Conservation (phyloP, 345 rosid species). For the Bretschneidera sinensis region DNA sequence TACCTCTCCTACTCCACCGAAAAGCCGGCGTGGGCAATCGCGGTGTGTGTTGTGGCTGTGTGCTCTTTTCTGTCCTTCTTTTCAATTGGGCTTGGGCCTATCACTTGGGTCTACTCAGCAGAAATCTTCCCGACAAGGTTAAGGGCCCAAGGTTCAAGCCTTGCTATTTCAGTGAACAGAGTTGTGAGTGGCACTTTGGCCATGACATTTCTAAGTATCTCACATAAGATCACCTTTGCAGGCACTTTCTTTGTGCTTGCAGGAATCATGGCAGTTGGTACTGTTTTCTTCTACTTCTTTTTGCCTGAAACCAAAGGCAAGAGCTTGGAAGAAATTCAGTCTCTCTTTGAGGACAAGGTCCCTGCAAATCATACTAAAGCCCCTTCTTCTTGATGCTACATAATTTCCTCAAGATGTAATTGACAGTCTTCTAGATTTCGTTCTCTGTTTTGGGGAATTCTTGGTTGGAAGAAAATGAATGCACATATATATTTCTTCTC, state of each 20-base stretch:
- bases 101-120: constrained; percentile 77
- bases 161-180: constrained; percentile 63
- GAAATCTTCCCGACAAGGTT: constrained; percentile 69
- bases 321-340: constrained; percentile 59
- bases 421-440: too few species aligned
- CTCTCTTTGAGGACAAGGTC: constrained; percentile 45
- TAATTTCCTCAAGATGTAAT: too few species aligned
- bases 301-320: constrained; percentile 78
- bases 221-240: constrained; percentile 41
- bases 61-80: constrained; percentile 52
- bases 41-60: constrained; percentile 29
- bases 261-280: constrained; percentile 45
- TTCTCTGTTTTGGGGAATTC: too few species aligned
- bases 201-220: constrained; percentile 56
- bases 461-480: too few species aligned
- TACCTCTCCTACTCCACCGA: constrained; percentile 23
- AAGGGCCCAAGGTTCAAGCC: constrained; percentile 63
- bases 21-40: constrained; percentile 37
- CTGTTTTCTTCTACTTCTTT: constrained; percentile 44
- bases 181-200: constrained; percentile 67
- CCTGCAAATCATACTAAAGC: too few species aligned
- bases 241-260: constrained; percentile 54
- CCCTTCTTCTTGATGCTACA: too few species aligned
- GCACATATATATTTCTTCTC: too few species aligned
- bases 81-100: constrained; percentile 77